phyloP scores from a whole-genome alignment of 495 filamentous ascomycete species.

The Trichoderma asperelloides region DNA sequence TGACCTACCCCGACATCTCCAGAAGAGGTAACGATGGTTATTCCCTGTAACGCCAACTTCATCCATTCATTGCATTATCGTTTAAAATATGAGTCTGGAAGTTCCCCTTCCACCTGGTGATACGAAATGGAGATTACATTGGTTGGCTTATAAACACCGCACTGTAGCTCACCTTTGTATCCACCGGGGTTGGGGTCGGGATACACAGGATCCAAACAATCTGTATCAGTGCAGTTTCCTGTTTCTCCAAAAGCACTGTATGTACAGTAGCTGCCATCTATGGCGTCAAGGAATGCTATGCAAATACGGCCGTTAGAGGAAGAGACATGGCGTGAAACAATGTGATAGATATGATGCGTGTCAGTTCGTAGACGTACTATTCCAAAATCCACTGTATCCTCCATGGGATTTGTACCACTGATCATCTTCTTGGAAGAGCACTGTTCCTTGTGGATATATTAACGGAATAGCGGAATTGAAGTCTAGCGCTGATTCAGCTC shows the following conservation, averaged over 20 bases:
- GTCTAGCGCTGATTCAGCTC: conserved; percentile 25
- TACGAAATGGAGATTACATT: conserved; percentile 28
- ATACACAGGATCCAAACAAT: conserved; percentile 37
- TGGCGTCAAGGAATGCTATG: conserved; percentile 35
- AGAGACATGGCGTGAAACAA: background rate
- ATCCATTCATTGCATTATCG: conserved; percentile 33
- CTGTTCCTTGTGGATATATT: conserved; percentile 50
- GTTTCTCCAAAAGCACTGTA: conserved; percentile 31
- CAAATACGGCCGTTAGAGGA: background rate
- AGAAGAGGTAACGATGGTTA: conserved; percentile 49
- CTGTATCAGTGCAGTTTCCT: conserved; percentile 19
- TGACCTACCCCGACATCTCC: conserved; percentile 52
- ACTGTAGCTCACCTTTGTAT: conserved; percentile 46
- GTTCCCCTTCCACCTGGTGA: conserved; percentile 19
- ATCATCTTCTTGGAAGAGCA: conserved; percentile 53
- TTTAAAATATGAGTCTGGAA: conserved; percentile 17
- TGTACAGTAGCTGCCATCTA: conserved; percentile 53
- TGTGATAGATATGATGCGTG: background rate
- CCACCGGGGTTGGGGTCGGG: conserved; percentile 40
- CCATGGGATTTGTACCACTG: conserved; percentile 30
- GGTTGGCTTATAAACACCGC: conserved; percentile 36
- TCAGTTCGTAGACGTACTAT: conserved; percentile 23
- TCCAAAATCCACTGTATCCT: conserved; percentile 38
- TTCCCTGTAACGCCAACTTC: conserved; percentile 55
- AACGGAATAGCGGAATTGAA: conserved; percentile 27